Conservation (phyloP, 2,329 filamentous ascomycete genomes). For the Penicillium sp. region DNA sequence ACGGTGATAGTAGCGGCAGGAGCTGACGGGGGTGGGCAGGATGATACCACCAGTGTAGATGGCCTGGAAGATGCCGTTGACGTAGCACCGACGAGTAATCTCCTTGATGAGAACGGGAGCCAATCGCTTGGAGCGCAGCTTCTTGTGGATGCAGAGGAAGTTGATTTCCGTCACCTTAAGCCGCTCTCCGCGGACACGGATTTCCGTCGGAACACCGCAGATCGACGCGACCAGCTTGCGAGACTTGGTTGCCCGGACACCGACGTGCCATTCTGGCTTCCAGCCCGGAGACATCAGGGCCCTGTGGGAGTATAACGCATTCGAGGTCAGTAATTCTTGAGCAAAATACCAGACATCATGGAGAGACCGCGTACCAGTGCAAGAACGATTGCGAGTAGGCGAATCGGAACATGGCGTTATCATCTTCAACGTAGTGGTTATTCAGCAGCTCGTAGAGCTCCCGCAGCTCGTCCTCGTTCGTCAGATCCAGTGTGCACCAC, state of each 20-base stretch:
- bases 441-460: constrained; percentile 91
- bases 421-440: constrained; percentile 96
- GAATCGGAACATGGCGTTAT: constrained; percentile 96
- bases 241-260: constrained; percentile 80
- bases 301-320: constrained; percentile 51
- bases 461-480: constrained; percentile 72
- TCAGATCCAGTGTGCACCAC: constrained; percentile 89
- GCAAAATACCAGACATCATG: neutral
- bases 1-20: constrained; percentile 93
- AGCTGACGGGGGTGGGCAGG: constrained; percentile 87
- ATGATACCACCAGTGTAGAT: constrained; percentile 94
- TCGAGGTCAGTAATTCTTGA: neutral
- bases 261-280: constrained; percentile 92
- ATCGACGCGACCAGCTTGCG: constrained; percentile 93
- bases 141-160: constrained; percentile 98
- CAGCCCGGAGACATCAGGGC: constrained; percentile 93
- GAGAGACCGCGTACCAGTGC: constrained; percentile 65
- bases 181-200: constrained; percentile 75
- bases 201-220: constrained; percentile 81
- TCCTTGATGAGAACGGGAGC: constrained; percentile 96
- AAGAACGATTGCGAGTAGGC: constrained; percentile 89
- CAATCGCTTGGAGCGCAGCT: constrained; percentile 88
- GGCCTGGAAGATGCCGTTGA: constrained; percentile 85
- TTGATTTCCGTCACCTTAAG: constrained; percentile 90
- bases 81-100: constrained; percentile 88